Base-by-base conservation (phyloP, 2,329 filamentous ascomycete species). In the Coniella lustricola region DNA sequence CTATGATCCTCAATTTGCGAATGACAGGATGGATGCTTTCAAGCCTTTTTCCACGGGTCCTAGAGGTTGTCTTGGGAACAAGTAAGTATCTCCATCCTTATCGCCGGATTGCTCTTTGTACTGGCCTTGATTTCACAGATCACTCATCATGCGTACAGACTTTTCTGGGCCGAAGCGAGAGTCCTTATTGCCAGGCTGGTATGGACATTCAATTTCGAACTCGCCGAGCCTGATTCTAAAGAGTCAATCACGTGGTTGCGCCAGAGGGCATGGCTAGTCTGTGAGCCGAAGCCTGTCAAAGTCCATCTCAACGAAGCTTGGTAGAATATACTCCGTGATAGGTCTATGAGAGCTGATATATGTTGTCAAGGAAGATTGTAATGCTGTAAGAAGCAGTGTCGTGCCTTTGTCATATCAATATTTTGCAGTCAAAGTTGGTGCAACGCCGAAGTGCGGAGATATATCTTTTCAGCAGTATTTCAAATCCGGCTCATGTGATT, bases 61-160 rank as follows among this genome's bases (percentile, higher is more conserved):
- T 31, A 37, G 44, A 8, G 45, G 45, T n/a, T 50, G 48, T 13
- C 35, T 50, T 7, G 48, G 48, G 7, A 47, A 47, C 12, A 50
- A 47, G 48, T 47, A 40, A 43, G 48, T 37, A 3, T 18, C 8
- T 40, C 25, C 32, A 14, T 22, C 10, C 33, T 14, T 7, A 22
- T 22, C 21, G n/a, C 16, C 5, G 16, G 7, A 20, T 22, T 14
- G 20, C 17, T 37, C 17, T 37, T 13, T 17, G 20, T 3, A 5
- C 20, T 12, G 7, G 35, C 13, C 16, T 14, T 14, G 18, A 12
- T 9, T n/a, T 3, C 12, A n/a, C 18, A 14, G 36, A 10, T 21
- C 17, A 22, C 36, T 14, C 7, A 13, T 38, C 17, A 4, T 14
- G 12, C 13, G 14, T 21, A 3, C 7, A 38, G 36, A 21, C 18